Evolutionary conservation across 192 early-diverging fungal genomes (phyloP).

Genomic region (Coemansia sp.): DNA sequence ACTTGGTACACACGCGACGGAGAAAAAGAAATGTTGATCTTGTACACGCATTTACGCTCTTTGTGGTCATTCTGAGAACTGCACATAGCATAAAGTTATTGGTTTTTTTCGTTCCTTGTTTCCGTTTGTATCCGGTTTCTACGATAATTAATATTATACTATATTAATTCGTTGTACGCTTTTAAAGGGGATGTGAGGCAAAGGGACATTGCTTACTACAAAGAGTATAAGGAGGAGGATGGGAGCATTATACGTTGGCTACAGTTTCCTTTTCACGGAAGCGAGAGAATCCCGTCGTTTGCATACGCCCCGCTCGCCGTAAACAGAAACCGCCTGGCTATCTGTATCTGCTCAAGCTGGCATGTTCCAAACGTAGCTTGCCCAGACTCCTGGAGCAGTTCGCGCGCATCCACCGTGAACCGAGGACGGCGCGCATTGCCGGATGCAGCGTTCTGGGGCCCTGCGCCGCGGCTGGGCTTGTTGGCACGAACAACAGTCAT

Average conservation of each 20-base stretch:
- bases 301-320: conserved; percentile 35
- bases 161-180: background rate
- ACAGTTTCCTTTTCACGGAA: conserved; percentile 12
- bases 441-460: background rate
- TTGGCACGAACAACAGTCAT: conserved; percentile 28
- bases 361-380: conserved; percentile 33
- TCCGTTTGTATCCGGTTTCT: background rate
- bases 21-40: background rate
- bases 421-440: background rate
- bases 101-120: background rate
- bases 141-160: background rate
- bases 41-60: background rate
- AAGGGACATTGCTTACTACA: background rate
- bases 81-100: too few species aligned
- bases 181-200: background rate
- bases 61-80: background rate
- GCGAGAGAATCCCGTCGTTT: conserved; percentile 21
- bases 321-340: conserved; percentile 33
- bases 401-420: conserved; percentile 22
- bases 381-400: conserved; percentile 27
- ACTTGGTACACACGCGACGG: background rate
- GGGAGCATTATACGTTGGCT: too few species aligned
- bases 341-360: conserved; percentile 37
- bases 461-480: background rate
- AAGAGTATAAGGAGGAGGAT: background rate